phyloP scores from a whole-genome alignment of 2,329 filamentous ascomycete genomes.

The Escovopsis sp. region DNA sequence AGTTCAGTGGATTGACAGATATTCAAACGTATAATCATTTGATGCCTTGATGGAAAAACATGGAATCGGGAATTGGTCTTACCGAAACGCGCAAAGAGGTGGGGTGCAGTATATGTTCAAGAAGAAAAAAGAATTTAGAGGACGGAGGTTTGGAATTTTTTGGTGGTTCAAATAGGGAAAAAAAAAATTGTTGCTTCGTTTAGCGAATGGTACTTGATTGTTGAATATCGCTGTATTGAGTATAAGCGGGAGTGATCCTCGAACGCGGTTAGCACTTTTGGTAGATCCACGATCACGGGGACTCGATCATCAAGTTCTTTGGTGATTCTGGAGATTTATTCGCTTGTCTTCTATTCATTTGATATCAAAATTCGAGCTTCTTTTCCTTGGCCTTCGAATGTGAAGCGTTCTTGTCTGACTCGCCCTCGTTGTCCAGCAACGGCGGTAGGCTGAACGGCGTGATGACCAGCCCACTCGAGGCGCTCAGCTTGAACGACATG shows the following conservation, averaged over 20 bases:
- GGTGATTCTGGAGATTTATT: background rate
- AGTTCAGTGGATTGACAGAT: conserved; percentile 48
- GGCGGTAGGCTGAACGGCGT: conserved; percentile 83
- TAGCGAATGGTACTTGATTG: conserved; percentile 8
- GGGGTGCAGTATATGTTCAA: background rate
- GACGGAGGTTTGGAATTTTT: conserved; percentile 6
- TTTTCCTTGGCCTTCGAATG: conserved; percentile 43
- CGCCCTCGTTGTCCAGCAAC: conserved; percentile 51
- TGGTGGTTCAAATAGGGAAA: conserved; percentile 8
- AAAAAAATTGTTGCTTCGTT: conserved; percentile 7
- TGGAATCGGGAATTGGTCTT: conserved; percentile 5
- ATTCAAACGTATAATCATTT: conserved; percentile 35
- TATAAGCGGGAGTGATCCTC: too few species aligned
- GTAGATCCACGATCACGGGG: background rate
- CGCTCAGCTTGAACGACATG: conserved; percentile 77
- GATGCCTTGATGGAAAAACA: background rate
- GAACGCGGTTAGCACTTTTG: too few species aligned
- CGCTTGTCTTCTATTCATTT: background rate
- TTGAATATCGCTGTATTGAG: background rate
- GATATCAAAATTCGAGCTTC: conserved; percentile 55
- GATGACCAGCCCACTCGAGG: conserved; percentile 66
- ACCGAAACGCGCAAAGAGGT: conserved; percentile 1
- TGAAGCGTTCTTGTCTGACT: conserved; percentile 18
- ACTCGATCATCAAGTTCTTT: background rate
- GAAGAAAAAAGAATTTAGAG: conserved; percentile 7